Conservation (phyloP, 78 protist species). For the slime mould (Dictyostelium discoideum) region DNA sequence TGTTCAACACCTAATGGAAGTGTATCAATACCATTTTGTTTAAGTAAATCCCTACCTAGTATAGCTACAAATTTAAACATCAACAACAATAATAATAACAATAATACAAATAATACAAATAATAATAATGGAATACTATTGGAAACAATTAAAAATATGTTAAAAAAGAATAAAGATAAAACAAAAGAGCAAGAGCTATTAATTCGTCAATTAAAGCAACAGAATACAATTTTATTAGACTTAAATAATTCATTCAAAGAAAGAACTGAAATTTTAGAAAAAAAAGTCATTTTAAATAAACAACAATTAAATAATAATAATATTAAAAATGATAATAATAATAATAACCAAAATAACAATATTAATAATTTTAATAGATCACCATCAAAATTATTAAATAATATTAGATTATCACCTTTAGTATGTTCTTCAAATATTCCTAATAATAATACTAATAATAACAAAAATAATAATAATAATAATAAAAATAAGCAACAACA, state of each 20-base stretch:
- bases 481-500: background rate
- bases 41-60: background rate
- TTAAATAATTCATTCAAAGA: slow-evolving; percentile 28
- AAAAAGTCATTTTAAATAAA: background rate
- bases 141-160: background rate
- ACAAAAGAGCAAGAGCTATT: background rate
- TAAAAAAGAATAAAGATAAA: slow-evolving; percentile 40
- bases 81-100: background rate
- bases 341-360: background rate
- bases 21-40: background rate
- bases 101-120: background rate
- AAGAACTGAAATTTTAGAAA: slow-evolving; percentile 19
- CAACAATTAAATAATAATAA: background rate
- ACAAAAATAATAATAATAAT: background rate
- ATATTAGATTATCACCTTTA: background rate
- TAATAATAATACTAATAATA: background rate
- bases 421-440: background rate
- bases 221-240: background rate
- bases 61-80: background rate
- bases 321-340: background rate
- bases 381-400: background rate
- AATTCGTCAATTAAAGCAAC: slow-evolving; percentile 3
- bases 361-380: background rate
- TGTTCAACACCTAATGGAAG: background rate
- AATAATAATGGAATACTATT: background rate